phyloP scores from a whole-genome alignment of 202 grass and related monocot genomes.

The Carex sylvatica region DNA sequence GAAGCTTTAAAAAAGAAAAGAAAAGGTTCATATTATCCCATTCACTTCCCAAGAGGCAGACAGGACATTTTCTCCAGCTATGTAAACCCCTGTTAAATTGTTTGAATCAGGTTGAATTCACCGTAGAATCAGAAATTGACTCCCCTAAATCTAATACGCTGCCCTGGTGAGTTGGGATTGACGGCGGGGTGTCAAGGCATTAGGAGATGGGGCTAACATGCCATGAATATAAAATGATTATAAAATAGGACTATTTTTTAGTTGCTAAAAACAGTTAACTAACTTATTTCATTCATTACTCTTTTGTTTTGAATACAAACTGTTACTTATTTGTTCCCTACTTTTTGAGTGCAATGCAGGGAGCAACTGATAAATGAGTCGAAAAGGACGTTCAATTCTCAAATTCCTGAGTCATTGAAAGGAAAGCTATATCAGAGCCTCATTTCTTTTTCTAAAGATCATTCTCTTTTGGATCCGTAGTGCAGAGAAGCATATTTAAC shows the following conservation, averaged over 20 bases:
- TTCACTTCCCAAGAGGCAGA: background rate
- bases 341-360: conserved; percentile 50
- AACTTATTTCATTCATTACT: background rate
- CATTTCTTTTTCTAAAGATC: conserved; percentile 43
- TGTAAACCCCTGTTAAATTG: background rate
- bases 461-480: conserved; percentile 37
- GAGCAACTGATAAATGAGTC: conserved; percentile 56
- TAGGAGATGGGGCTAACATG: background rate
- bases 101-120: background rate
- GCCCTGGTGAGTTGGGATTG: background rate
- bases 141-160: background rate
- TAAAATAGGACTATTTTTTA: background rate
- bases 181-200: background rate
- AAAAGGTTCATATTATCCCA: background rate
- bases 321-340: conserved; percentile 7
- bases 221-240: background rate
- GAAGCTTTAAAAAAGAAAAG: no score
- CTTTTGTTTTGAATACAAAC: background rate
- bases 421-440: conserved; percentile 52
- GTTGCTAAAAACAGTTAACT: background rate
- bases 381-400: conserved; percentile 49
- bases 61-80: background rate
- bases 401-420: conserved; percentile 54
- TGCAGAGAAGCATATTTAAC: conserved; percentile 19
- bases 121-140: background rate